Conservation (phyloP, 2,329 filamentous ascomycete genomes). For the Aureobasidium namibiae region DNA sequence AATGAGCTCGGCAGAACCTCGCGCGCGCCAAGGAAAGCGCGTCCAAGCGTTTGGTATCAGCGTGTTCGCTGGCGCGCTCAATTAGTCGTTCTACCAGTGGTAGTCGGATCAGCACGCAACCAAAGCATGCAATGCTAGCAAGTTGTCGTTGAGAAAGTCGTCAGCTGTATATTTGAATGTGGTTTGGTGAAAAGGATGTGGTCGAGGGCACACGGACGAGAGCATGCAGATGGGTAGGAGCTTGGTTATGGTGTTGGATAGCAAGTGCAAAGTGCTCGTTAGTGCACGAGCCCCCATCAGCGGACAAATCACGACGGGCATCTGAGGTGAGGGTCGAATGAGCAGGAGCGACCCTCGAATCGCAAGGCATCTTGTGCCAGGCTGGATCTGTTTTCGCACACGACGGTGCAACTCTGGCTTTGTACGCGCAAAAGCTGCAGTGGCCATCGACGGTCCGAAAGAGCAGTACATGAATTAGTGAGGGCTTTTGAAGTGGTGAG, state of each 20-base stretch:
- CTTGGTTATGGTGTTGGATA: conserved; percentile 4
- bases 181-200: not conserved
- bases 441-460: not conserved
- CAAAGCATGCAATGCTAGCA: too few relatives aligned
- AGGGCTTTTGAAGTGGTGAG: not conserved
- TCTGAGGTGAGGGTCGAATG: not conserved
- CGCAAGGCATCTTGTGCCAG: conserved; percentile 2
- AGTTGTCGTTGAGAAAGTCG: too few relatives aligned
- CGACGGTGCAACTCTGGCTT: not conserved
- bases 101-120: not conserved
- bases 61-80: not conserved
- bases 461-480: not conserved
- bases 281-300: conserved; percentile 5
- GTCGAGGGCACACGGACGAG: not conserved
- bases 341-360: not conserved
- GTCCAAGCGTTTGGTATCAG: not conserved
- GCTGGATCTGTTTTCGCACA: not conserved
- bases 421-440: not conserved
- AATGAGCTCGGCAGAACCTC: not conserved
- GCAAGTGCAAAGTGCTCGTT: not conserved
- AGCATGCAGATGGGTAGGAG: not conserved
- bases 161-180: too few relatives aligned
- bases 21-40: not conserved
- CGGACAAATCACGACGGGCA: conserved; percentile 3
- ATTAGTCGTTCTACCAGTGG: not conserved